phyloP scores from a whole-genome alignment of 2,329 filamentous ascomycete genomes.

The Lachnellula subtilissima region DNA sequence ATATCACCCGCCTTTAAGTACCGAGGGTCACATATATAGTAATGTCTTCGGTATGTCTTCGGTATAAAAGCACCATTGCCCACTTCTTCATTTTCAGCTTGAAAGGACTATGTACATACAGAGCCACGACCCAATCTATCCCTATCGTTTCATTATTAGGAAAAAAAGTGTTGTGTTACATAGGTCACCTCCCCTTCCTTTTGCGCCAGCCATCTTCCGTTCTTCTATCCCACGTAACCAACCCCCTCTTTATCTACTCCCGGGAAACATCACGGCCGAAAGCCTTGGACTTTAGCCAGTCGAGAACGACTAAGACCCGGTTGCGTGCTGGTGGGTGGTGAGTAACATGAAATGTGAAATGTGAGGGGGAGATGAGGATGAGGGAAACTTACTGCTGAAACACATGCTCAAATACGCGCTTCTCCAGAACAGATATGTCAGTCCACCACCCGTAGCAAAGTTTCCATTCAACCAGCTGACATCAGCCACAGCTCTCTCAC shows the following conservation, averaged over 20 bases:
- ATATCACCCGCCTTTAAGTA: neutral
- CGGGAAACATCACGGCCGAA: slow-evolving; percentile 93
- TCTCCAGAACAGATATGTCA: slow-evolving; percentile 98
- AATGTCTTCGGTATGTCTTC: too few species aligned
- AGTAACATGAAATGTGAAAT: slow-evolving; percentile 23
- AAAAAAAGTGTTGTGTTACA: slow-evolving; percentile 11
- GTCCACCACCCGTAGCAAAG: slow-evolving; percentile 83
- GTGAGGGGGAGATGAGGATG: neutral
- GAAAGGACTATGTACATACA: neutral
- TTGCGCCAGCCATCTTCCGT: neutral
- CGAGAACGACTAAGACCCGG: slow-evolving; percentile 83
- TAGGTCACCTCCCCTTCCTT: neutral
- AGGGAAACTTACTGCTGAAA: slow-evolving; percentile 81
- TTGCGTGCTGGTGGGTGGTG: slow-evolving; percentile 64
- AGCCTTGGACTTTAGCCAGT: slow-evolving; percentile 95
- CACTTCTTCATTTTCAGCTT: neutral
- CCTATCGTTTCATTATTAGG: slow-evolving; percentile 17
- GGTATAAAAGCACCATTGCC: neutral
- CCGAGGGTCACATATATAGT: too few species aligned
- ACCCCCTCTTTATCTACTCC: slow-evolving; percentile 50
- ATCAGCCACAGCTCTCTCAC: slow-evolving; percentile 95
- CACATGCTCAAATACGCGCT: slow-evolving; percentile 99
- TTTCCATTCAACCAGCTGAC: slow-evolving; percentile 97
- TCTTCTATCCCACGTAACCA: neutral
- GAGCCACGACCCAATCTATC: neutral